phyloP scores from a whole-genome alignment of 768 basidiomycete species.

The Pleurotus cornucopiae region DNA sequence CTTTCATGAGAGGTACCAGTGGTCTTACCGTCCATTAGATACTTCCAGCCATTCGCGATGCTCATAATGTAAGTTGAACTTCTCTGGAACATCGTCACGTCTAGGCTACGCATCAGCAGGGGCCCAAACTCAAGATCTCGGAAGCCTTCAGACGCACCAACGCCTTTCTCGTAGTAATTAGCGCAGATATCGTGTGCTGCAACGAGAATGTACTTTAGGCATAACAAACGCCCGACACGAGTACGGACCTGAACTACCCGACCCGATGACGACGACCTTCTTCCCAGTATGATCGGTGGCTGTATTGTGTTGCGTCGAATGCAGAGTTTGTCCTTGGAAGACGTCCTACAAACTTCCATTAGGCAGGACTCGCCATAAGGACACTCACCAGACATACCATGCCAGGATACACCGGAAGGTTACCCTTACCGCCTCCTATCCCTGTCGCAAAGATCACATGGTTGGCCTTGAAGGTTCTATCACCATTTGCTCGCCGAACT shows the following conservation, averaged over 20 bases:
- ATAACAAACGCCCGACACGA: not conserved
- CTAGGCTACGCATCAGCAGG: constrained; percentile 15
- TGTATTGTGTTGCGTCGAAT: constrained; percentile 45
- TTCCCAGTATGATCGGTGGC: constrained; percentile 49
- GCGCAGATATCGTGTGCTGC: constrained; percentile 41
- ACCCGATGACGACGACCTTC: constrained; percentile 58
- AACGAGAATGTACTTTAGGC: not conserved
- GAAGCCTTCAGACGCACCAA: constrained; percentile 16
- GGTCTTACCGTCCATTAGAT: constrained; percentile 21
- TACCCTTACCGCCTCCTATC: constrained; percentile 37
- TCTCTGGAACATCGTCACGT: constrained; percentile 45
- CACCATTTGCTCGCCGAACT: constrained; percentile 25
- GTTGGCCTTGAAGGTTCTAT: constrained; percentile 33
- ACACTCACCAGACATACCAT: constrained; percentile 21
- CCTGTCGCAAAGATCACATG: constrained; percentile 58
- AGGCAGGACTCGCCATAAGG: not conserved
- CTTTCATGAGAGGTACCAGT: too few relatives aligned
- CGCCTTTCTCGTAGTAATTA: constrained; percentile 41
- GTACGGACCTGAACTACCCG: constrained; percentile 47
- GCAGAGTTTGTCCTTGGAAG: constrained; percentile 49
- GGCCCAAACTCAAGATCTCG: not conserved
- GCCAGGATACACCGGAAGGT: constrained; percentile 43
- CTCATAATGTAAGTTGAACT: constrained; percentile 54
- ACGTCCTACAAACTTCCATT: constrained; percentile 22
- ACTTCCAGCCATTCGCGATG: constrained; percentile 32